Percentiles rank a stretch among this genome's conserved stretches.
Conservation (phyloP, 208 protist genomes). For the Strigomonas oncopelti region DNA sequence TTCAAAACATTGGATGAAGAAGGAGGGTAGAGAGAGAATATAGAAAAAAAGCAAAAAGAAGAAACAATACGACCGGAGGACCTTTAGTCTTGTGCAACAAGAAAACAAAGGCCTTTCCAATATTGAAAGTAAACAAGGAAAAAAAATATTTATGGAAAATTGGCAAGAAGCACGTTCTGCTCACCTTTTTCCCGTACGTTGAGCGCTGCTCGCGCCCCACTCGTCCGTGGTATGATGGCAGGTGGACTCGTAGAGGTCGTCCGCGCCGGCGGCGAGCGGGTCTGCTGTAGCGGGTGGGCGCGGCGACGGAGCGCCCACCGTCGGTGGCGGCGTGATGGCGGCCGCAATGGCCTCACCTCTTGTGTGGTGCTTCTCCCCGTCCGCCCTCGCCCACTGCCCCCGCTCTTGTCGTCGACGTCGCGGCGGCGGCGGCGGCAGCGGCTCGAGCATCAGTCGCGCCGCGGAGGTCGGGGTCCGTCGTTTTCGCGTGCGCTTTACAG, state of each 20-base stretch:
- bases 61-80: neutral
- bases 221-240: no score
- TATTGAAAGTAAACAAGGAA: constrained; percentile 6
- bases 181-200: neutral
- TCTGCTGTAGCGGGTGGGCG: no score
- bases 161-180: neutral
- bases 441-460: neutral
- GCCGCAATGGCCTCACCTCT: neutral
- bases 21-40: neutral
- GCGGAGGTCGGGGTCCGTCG: no score
- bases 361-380: neutral
- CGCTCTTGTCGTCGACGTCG: neutral
- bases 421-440: neutral
- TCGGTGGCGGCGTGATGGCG: neutral
- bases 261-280: no score
- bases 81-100: neutral
- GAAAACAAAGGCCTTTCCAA: constrained; percentile 8
- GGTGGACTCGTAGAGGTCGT: no score
- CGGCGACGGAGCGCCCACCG: no score
- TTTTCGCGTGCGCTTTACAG: neutral
- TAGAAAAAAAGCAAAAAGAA: constrained; percentile 26
- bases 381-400: no score
- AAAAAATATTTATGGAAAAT: neutral
- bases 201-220: no score
- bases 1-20: neutral